Evolutionary conservation across 1,284 basidiomycete species (phyloP), one percentile per base, ranked within the genome.

Genomic region (Cryptococcus sp.): DNA sequence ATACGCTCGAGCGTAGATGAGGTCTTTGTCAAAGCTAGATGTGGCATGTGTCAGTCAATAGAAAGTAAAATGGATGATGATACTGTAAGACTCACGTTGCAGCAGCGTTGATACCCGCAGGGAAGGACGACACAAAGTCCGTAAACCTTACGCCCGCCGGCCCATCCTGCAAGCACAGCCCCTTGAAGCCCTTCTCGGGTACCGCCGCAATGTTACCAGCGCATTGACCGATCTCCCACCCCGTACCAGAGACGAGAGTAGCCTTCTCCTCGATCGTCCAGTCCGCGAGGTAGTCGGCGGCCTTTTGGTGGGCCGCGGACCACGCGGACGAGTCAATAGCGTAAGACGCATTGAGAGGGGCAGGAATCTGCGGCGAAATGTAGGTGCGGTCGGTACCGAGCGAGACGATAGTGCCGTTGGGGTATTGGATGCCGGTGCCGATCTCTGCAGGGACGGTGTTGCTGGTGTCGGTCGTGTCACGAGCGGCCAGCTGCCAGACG

Each of bases 41-140:
- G 21, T 20, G 13, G 35, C n/a, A 37, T n/a, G 9, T 4, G 28
- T 33, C 53, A 28, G 47, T 46, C 50, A 13, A 2, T 33, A 9
- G 9, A 33, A 33, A 9, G 9, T 2, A 24, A 8, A 2, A 13
- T 9, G 13, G 28, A 12, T 18, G 21, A n/a, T n/a, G 23, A 23
- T 16, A 8, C 36, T 38, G 23, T 6, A 33, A 20, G 15, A 71
- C 79, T 68, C 59, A 81, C 67, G 88, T 87, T 13, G 87, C 80
- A 5, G 85, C 87, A 9, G 81, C 82, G 67, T 88, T 89, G 75
- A 89, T 84, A n/a, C 81, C 87, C n/a, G 86, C 82, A 7, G 88
- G 87, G 75, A 89, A 89, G 3, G 81, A 84, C 21, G 84, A 84
- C 7, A 83, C 81, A 18, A 77, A 70, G 67, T 87, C 85, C 0